A percentile compares a stretch with the other conserved stretches of the same genome.
These are phyloP conservation scores for Aspergillus calidoustus DNA, from an alignment of 2,329 filamentous ascomycete genomes.

Conservation along the genomic window DNA sequence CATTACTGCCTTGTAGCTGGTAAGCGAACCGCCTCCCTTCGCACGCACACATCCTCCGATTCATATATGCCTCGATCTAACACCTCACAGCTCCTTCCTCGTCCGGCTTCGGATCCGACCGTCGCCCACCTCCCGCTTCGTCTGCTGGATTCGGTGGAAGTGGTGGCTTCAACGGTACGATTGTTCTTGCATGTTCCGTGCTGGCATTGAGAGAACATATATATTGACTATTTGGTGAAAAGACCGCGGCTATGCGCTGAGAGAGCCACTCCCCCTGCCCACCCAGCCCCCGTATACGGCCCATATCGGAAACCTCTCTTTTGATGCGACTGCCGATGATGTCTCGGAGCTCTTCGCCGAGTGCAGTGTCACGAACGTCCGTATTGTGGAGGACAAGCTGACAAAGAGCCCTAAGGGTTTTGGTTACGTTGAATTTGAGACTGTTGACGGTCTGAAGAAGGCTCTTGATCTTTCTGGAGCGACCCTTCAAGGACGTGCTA, in stretches of 20 bases:
- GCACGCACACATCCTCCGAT: constrained; percentile 8
- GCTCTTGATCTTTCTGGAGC: constrained; percentile 82
- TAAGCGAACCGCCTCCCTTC: constrained; percentile 27
- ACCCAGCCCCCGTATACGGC: constrained; percentile 93
- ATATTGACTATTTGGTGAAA: constrained; percentile 19
- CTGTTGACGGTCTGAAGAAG: constrained; percentile 86
- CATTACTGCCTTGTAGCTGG: constrained; percentile 32
- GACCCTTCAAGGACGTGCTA: constrained; percentile 83
- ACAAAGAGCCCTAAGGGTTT: constrained; percentile 96
- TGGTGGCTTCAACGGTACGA: constrained; percentile 41
- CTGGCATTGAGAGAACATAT: constrained; percentile 1
- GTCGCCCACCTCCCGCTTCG: constrained; percentile 51
- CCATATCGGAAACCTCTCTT: constrained; percentile 94
- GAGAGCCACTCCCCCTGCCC: constrained; percentile 81
- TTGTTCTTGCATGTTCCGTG: constrained; percentile 16
- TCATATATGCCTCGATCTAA: constrained; percentile 25
- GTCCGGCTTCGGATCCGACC: constrained; percentile 55
- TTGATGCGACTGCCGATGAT: constrained; percentile 84
- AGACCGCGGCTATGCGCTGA: constrained; percentile 48
- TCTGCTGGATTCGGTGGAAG: constrained; percentile 39
- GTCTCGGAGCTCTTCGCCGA: constrained; percentile 83
- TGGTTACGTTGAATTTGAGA: constrained; percentile 93
- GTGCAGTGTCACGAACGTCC: constrained; percentile 86
- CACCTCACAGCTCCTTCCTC: constrained; percentile 44
- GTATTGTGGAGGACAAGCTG: constrained; percentile 95